Percentiles rank a stretch among this genome's conserved stretches.
These are phyloP conservation scores for Penicillium parvum DNA, from an alignment of 495 filamentous ascomycete species.

Conservation along the genomic window DNA sequence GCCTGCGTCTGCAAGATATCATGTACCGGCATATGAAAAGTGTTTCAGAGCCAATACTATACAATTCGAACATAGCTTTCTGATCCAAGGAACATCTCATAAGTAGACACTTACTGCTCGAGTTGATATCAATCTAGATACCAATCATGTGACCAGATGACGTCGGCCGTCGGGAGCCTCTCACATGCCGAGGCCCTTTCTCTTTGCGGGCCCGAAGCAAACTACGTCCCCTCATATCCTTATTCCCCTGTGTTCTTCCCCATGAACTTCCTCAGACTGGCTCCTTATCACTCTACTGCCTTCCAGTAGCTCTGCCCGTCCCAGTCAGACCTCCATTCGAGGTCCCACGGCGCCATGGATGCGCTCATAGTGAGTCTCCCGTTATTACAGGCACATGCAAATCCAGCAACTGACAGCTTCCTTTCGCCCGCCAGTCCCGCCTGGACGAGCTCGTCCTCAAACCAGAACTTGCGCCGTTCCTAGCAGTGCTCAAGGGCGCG, in stretches of 20 bases:
- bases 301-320: slow-evolving; percentile 13
- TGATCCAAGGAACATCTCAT: too few relatives aligned
- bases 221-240: slow-evolving; percentile 20
- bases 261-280: slow-evolving; percentile 2
- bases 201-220: slow-evolving; percentile 23
- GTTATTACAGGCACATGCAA: slow-evolving; percentile 7
- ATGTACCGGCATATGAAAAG: slow-evolving; percentile 25
- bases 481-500: slow-evolving; percentile 80
- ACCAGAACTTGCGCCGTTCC: slow-evolving; percentile 73
- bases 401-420: slow-evolving; percentile 1
- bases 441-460: slow-evolving; percentile 72
- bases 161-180: slow-evolving; percentile 29
- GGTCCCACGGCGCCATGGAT: slow-evolving; percentile 38
- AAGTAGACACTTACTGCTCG: too few relatives aligned
- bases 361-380: slow-evolving; percentile 30
- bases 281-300: slow-evolving; percentile 9
- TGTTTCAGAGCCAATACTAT: too few relatives aligned
- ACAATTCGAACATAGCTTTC: too few relatives aligned
- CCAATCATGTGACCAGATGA: slow-evolving; percentile 42
- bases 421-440: slow-evolving; percentile 20
- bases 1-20: slow-evolving; percentile 17
- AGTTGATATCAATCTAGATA: too few relatives aligned
- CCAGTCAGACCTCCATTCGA: slow-evolving; percentile 28
- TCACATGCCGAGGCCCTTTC: slow-evolving; percentile 47
- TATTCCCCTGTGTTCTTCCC: slow-evolving; percentile 7